A percentile compares a stretch with the other conserved stretches of the same genome.
Evolutionary conservation across 75 land plant genomes (phyloP).

Genomic region (Cryptomeria japonica): DNA sequence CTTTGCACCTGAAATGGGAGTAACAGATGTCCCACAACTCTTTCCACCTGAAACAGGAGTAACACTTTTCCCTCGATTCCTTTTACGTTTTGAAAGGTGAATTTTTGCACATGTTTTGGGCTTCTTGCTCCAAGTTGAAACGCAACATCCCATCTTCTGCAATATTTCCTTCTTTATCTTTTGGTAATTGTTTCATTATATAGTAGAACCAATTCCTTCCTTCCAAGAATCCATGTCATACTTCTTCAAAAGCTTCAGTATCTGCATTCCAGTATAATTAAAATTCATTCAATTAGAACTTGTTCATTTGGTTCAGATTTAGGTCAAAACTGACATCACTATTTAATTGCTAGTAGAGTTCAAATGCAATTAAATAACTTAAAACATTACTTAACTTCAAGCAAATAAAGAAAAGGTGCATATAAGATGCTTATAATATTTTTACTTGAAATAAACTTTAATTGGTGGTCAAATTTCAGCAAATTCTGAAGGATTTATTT

Average conservation of each 20-base stretch:
- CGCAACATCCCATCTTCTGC: constrained; percentile 9
- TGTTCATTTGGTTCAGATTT: background rate
- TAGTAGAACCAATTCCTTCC: background rate
- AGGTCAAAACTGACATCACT: background rate
- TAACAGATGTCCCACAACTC: background rate
- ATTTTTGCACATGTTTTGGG: background rate
- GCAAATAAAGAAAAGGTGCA: no score
- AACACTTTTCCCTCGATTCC: background rate
- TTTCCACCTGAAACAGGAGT: background rate
- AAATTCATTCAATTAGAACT: background rate
- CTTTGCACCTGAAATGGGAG: background rate
- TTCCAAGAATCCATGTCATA: constrained; percentile 5
- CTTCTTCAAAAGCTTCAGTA: constrained; percentile 6
- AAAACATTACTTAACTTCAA: no score
- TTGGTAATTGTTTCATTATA: background rate
- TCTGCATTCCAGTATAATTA: constrained; percentile 5
- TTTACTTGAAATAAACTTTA: no score
- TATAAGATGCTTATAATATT: no score
- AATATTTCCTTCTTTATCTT: background rate
- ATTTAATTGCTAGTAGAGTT: background rate
- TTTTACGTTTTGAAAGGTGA: background rate
- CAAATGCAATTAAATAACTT: no score
- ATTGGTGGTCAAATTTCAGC: no score
- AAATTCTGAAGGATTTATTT: no score
- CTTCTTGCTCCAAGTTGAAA: background rate